Percentiles rank a stretch among this genome's conserved stretches.
Conservation (phyloP, 164 flowering plant species). For the Vitis rotundifolia region DNA sequence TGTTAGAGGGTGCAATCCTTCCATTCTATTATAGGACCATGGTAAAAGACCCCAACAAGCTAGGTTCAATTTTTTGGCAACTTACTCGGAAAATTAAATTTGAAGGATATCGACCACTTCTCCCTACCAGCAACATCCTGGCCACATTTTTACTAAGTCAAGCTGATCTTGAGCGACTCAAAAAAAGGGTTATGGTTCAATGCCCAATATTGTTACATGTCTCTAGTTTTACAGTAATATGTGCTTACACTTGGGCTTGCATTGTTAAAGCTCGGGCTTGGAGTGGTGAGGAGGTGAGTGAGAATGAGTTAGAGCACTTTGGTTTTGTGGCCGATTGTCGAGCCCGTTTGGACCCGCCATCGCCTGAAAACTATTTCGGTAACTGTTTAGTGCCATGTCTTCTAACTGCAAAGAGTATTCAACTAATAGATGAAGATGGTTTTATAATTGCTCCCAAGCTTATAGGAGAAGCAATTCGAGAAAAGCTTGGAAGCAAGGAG, state of each 20-base stretch:
- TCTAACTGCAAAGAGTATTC: background rate
- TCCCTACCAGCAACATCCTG: background rate
- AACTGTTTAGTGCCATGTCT: constrained; percentile 16
- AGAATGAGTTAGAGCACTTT: background rate
- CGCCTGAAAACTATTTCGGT: constrained; percentile 32
- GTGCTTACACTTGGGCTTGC: constrained; percentile 31
- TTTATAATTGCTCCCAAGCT: constrained; percentile 16
- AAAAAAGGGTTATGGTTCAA: background rate
- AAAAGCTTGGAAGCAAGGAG: background rate
- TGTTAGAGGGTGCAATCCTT: no score
- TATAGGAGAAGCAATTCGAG: constrained; percentile 17
- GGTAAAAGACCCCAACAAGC: constrained; percentile 5
- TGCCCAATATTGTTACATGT: background rate
- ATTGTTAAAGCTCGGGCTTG: constrained; percentile 9
- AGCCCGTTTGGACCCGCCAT: constrained; percentile 21
- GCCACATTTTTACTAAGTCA: constrained; percentile 3
- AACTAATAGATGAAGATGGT: constrained; percentile 25
- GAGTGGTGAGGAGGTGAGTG: background rate
- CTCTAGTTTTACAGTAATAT: constrained; percentile 29
- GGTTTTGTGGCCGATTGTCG: constrained; percentile 25
- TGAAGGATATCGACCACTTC: no score
- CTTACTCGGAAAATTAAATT: no score
- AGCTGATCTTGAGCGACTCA: constrained; percentile 4
- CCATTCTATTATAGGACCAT: constrained; percentile 10
- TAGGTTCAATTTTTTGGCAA: no score